phyloP scores from a whole-genome alignment of 352 stramenopile genomes.

The Blastocystis sp. region DNA sequence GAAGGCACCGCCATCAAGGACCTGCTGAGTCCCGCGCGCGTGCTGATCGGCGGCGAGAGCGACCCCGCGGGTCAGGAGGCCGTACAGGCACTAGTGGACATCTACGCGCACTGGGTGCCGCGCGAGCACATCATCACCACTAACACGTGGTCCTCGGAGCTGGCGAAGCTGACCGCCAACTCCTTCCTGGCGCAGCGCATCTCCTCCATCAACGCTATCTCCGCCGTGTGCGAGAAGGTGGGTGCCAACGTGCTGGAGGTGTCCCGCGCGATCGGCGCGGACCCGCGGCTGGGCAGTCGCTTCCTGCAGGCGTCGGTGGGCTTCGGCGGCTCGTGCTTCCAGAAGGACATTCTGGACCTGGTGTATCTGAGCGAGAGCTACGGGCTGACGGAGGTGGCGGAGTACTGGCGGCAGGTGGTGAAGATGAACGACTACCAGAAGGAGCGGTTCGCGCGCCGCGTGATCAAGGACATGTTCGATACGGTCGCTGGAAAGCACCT shows the following conservation, averaged over 20 bases:
- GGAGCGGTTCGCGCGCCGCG: slow-evolving; percentile 87
- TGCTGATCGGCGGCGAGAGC: slow-evolving; percentile 94
- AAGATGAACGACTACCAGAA: slow-evolving; percentile 99
- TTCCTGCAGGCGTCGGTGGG: slow-evolving; percentile 95
- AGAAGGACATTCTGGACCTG: slow-evolving; percentile 98
- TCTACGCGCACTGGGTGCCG: slow-evolving; percentile 95
- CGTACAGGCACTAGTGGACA: slow-evolving; percentile 77
- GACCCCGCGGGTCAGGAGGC: slow-evolving; percentile 72
- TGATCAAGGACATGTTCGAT: slow-evolving; percentile 96
- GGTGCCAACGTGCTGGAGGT: slow-evolving; percentile 94
- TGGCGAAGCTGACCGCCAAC: slow-evolving; percentile 98
- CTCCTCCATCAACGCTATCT: slow-evolving; percentile 99
- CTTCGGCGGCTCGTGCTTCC: slow-evolving; percentile 96
- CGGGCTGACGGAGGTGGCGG: slow-evolving; percentile 87
- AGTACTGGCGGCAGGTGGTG: slow-evolving; percentile 97
- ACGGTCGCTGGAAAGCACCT: slow-evolving; percentile 99
- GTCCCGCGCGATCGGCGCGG: slow-evolving; percentile 84
- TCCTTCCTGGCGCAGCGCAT: slow-evolving; percentile 96
- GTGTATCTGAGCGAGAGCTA: slow-evolving; percentile 95
- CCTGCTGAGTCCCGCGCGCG: slow-evolving; percentile 81
- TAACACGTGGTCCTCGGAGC: slow-evolving; percentile 97
- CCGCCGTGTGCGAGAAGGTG: slow-evolving; percentile 91
- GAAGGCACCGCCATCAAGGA: slow-evolving; percentile 94
- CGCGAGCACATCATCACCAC: slow-evolving; percentile 88
- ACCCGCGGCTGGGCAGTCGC: slow-evolving; percentile 88